A percentile compares a stretch with the other conserved stretches of the same genome.
phyloP scores from a whole-genome alignment of 345 rosid genomes.

The Aquilaria yunnanensis region DNA sequence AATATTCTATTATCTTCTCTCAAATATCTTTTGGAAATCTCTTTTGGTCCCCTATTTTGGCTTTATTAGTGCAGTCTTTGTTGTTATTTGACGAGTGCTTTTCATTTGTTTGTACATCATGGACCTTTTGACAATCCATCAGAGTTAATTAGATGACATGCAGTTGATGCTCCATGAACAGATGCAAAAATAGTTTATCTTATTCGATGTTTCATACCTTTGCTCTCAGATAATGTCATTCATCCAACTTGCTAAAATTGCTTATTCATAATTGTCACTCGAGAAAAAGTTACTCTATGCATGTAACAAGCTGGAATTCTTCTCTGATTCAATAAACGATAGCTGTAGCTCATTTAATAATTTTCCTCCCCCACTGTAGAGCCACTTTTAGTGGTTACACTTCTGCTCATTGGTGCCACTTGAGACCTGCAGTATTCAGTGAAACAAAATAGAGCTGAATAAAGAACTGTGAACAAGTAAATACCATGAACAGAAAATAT shows the following conservation, averaged over 20 bases:
- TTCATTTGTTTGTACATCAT: background rate
- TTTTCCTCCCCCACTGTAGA: slow-evolving; percentile 3
- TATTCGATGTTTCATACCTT: background rate
- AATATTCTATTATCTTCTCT: background rate
- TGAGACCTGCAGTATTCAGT: slow-evolving; percentile 56
- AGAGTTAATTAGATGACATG: too few relatives aligned
- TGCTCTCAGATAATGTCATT: background rate
- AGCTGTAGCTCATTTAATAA: background rate
- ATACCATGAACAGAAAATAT: background rate
- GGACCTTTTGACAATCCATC: slow-evolving; percentile 1
- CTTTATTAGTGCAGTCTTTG: background rate
- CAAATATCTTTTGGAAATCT: slow-evolving; percentile 9
- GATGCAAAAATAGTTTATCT: slow-evolving; percentile 22
- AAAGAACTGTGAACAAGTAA: background rate
- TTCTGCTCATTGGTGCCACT: slow-evolving; percentile 64
- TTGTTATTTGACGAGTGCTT: too few relatives aligned
- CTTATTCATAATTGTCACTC: slow-evolving; percentile 34
- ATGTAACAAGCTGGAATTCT: slow-evolving; percentile 18
- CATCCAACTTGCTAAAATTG: slow-evolving; percentile 23
- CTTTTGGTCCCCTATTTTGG: slow-evolving; percentile 11
- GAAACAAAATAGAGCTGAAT: slow-evolving; percentile 6
- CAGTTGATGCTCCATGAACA: too few relatives aligned
- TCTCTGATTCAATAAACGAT: slow-evolving; percentile 19
- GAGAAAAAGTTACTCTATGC: slow-evolving; percentile 38
- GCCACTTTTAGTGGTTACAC: slow-evolving; percentile 37